Base-by-base conservation (phyloP, 106 monocot species). In the Dendrobium catenatum region DNA sequence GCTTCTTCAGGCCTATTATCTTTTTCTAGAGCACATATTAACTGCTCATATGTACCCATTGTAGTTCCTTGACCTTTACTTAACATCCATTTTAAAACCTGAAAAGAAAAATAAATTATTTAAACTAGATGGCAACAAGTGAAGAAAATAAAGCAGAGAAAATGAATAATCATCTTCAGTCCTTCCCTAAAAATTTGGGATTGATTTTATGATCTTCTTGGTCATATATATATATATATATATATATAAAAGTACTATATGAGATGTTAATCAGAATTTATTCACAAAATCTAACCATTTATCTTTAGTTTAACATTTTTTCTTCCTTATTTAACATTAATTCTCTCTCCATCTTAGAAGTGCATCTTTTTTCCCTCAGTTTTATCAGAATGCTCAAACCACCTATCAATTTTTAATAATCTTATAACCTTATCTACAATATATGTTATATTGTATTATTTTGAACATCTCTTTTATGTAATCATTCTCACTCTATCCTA, bases 61-160 rank as follows among this genome's bases (percentile, higher is more conserved):
- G 95, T 99, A 44, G 76, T 95, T 55, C 99, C 95, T 83, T 95
- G 95, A 4, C 95, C 99, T 88, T 99, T 99, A 86, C 95, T 95
- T 81, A 95, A 33, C 89, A 95, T 99, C 99, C 99, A 99, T 77
- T 99, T 99, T 86, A 95, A 46, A 43, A 99, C 89, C 99, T 99
- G 72, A 6, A 72, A 73, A 49, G 26, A 76, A 49, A 48, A 20
- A 42, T 20, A 74, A 19, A 74, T 31, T 16, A 15, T 29, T 33
- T 37, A 70, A 37, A 70, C 33, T 13, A 68, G 15, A 37, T 29
- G 58, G n/a, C 15, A 58, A 19, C 13, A 56, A 56, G 58, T 58
- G n/a, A 68, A 9, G 70, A 70, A 33, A 70, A 29, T 4, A 70
- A 70, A 37, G 31, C 9, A 37, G 64, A 70, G 70, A 40, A 37